Percentiles rank a stretch among this genome's conserved stretches.
Conservation (phyloP, 129 eudicot species). For the Tagetes erecta region DNA sequence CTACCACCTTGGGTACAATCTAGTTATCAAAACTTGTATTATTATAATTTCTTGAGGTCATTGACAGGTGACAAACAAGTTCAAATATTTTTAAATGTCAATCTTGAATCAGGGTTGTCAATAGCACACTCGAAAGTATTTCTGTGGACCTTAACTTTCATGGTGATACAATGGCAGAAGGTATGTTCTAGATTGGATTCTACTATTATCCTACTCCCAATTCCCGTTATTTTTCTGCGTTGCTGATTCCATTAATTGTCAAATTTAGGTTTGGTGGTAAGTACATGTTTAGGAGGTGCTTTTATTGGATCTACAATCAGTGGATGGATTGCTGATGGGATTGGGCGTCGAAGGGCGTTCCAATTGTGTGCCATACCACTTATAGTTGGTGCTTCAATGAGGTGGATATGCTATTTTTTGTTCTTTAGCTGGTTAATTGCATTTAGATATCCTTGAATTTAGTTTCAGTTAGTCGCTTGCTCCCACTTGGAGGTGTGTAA, state of each 20-base stretch:
- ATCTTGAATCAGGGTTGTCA: slow-evolving; percentile 69
- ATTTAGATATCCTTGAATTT: slow-evolving; percentile 6
- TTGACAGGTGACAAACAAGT: slow-evolving; percentile 11
- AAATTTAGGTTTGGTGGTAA: slow-evolving; percentile 80
- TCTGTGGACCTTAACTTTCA: slow-evolving; percentile 68
- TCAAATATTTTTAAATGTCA: slow-evolving; percentile 4
- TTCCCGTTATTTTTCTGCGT: neutral
- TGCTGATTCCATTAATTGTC: slow-evolving; percentile 18
- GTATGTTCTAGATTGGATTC: slow-evolving; percentile 34
- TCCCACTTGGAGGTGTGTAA: slow-evolving; percentile 17
- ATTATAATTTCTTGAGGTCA: neutral
- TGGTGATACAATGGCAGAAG: slow-evolving; percentile 79
- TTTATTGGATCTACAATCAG: slow-evolving; percentile 77
- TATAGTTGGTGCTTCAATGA: slow-evolving; percentile 73
- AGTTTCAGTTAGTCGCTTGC: slow-evolving; percentile 19
- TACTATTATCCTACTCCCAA: slow-evolving; percentile 1
- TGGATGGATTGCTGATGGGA: slow-evolving; percentile 83
- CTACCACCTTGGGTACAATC: slow-evolving; percentile 76
- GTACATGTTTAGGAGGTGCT: slow-evolving; percentile 93
- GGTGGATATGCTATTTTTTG: slow-evolving; percentile 41
- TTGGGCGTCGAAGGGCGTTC: slow-evolving; percentile 84
- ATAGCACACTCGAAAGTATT: slow-evolving; percentile 79
- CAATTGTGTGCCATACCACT: slow-evolving; percentile 81
- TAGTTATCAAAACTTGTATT: slow-evolving; percentile 6
- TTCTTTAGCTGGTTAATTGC: slow-evolving; percentile 20